Evolutionary conservation across 805 yeast genomes (phyloP).

Genomic region (Metschnikowia lochheadii): DNA sequence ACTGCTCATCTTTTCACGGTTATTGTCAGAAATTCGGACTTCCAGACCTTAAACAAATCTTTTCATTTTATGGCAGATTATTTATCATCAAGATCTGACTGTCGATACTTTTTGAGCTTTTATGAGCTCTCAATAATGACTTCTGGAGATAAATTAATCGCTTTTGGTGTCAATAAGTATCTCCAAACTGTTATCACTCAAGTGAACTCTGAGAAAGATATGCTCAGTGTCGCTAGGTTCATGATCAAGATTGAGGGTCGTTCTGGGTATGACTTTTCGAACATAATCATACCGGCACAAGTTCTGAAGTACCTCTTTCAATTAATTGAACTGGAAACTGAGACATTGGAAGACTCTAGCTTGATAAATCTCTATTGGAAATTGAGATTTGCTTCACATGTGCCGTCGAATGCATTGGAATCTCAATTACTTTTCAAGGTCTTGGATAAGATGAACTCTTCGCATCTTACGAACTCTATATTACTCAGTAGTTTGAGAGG

Average conservation of each 20-base stretch:
- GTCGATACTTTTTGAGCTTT: conserved; percentile 42
- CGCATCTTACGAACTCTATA: neutral
- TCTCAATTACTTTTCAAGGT: neutral
- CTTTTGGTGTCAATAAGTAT: conserved; percentile 40
- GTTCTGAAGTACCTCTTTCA: neutral
- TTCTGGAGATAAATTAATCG: conserved; percentile 41
- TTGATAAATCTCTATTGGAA: conserved; percentile 2
- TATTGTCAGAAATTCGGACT: conserved; percentile 53
- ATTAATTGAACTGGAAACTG: neutral
- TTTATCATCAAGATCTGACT: conserved; percentile 29
- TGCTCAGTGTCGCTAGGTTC: conserved; percentile 5
- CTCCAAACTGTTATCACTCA: conserved; percentile 47
- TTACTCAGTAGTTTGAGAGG: conserved; percentile 1
- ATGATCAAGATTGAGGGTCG: neutral
- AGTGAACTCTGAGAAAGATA: conserved; percentile 7
- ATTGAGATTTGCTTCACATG: neutral
- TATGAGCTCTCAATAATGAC: conserved; percentile 43
- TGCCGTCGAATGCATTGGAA: neutral
- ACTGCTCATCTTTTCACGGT: conserved; percentile 46
- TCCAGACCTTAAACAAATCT: conserved; percentile 42
- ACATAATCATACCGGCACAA: neutral
- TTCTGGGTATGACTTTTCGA: neutral
- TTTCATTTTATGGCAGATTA: conserved; percentile 43
- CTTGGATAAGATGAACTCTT: neutral
- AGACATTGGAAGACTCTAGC: neutral